Percentiles rank a stretch among this genome's conserved stretches.
Conservation (phyloP, 441 rosid species). For the Jatropha multifida region DNA sequence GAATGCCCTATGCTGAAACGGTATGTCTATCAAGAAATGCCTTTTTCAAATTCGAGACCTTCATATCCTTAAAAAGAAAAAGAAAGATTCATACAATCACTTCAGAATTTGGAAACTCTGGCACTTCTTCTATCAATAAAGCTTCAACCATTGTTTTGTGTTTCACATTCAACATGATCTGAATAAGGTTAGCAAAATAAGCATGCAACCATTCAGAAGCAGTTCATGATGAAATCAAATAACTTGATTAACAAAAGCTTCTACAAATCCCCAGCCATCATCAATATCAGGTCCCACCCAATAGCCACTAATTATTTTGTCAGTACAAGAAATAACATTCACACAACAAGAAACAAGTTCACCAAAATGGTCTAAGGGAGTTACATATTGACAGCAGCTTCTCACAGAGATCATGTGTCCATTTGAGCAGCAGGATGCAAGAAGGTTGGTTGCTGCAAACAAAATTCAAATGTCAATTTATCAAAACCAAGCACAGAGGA, state of each 20-base stretch:
- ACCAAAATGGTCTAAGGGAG: constrained; percentile 26
- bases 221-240: constrained; percentile 25
- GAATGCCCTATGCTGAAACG: neutral
- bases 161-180: constrained; percentile 21
- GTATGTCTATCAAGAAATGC: neutral
- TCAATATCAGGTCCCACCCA: constrained; percentile 79
- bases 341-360: constrained; percentile 35
- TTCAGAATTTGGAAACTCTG: neutral
- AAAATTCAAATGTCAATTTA: constrained; percentile 24
- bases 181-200: constrained; percentile 1
- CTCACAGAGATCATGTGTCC: constrained; percentile 22
- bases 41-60: neutral
- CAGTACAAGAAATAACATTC: constrained; percentile 40
- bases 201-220: constrained; percentile 7
- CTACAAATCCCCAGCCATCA: constrained; percentile 74
- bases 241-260: constrained; percentile 45
- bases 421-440: constrained; percentile 22
- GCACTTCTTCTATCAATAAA: neutral
- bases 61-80: neutral
- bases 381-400: constrained; percentile 21
- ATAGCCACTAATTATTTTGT: constrained; percentile 43
- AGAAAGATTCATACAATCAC: neutral
- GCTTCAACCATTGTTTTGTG: too few species aligned
- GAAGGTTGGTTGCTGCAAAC: constrained; percentile 44
- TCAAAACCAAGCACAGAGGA: constrained; percentile 15